Evolutionary conservation across 257 asterid species (phyloP).

Genomic region (Solanum infundibuliforme): DNA sequence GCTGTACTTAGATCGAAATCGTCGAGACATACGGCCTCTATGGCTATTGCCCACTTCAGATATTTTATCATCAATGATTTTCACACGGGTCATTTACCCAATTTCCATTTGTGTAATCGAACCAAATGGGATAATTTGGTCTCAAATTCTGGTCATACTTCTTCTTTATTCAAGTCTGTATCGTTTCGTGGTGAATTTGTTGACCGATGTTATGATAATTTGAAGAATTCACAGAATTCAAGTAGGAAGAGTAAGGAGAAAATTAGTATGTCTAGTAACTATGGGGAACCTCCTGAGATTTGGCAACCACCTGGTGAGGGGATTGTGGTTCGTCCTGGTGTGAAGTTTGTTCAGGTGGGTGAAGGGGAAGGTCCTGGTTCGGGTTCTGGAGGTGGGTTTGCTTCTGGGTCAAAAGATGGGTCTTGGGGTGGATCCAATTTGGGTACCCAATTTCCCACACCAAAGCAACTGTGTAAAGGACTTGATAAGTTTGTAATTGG

Average conservation of each 20-base stretch:
- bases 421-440: conserved; percentile 93
- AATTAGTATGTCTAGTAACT: conserved; percentile 35
- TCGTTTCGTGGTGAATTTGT: conserved; percentile 36
- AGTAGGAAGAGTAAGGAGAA: conserved; percentile 8
- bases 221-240: neutral
- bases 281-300: conserved; percentile 96
- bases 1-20: conserved; percentile 85
- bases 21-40: conserved; percentile 50
- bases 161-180: conserved; percentile 43
- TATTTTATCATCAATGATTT: conserved; percentile 47
- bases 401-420: conserved; percentile 43
- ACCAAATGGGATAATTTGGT: conserved; percentile 30
- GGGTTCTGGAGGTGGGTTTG: conserved; percentile 51
- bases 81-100: conserved; percentile 48
- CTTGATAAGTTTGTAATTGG: conserved; percentile 97
- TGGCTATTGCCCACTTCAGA: conserved; percentile 63
- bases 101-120: conserved; percentile 32
- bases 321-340: conserved; percentile 65
- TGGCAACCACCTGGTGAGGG: conserved; percentile 96
- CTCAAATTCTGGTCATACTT: conserved; percentile 30
- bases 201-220: conserved; percentile 9
- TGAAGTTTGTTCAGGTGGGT: conserved; percentile 42
- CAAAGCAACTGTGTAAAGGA: conserved; percentile 91
- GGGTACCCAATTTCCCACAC: conserved; percentile 75
- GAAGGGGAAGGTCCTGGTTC: conserved; percentile 38